Base-by-base conservation (phyloP, 2,329 filamentous ascomycete genomes). In the Colletotrichum tofieldiae region DNA sequence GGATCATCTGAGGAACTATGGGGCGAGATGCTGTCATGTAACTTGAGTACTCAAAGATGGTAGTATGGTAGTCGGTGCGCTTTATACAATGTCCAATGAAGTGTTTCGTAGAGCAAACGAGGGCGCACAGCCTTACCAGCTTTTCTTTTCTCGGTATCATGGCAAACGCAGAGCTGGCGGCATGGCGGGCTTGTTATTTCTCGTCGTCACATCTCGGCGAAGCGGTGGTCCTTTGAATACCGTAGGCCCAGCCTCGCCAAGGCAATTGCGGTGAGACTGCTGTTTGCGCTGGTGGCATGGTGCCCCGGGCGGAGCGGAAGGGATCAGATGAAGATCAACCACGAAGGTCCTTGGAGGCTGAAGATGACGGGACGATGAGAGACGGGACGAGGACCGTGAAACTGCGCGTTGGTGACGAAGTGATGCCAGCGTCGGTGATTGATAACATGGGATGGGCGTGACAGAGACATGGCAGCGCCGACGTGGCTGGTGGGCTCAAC, bases 231-330 rank as follows among this genome's bases (percentile, higher is more conserved):
- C 18, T 45, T 20, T n/a, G 8, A 26, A 35, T 66, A 45, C 43
- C 37, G 55, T 23, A 29, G 26, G 56, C 59, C 59, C 29, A 68
- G 65, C 39, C 41, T 41, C 29, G 51, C 65, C 59, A 49, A 68
- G 49, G 43, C 51, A 2, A 37, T 43, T 56, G 51, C 55, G 55
- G 64, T 67, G 55, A 52, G 64, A 18, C n/a, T 29, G 23, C 14
- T 9, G 29, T 20, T 37, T 32, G 47, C 65, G 12, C 32, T 49
- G 29, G 18, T 49, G 35, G 47, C 47, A 37, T 1, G 65, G n/a
- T 51, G 62, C 47, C 8, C 55, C 62, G 23, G 55, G 47, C 39
- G 62, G 14, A 41, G 14, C 45, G 29, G 47, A 37, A 39, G 23
- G 16, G 23, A 37, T 65, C 61, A 45, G 67, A 65, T 11, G 61